Conservation (phyloP, 2,329 filamentous ascomycete species). For the Grosmannia clavigera region DNA sequence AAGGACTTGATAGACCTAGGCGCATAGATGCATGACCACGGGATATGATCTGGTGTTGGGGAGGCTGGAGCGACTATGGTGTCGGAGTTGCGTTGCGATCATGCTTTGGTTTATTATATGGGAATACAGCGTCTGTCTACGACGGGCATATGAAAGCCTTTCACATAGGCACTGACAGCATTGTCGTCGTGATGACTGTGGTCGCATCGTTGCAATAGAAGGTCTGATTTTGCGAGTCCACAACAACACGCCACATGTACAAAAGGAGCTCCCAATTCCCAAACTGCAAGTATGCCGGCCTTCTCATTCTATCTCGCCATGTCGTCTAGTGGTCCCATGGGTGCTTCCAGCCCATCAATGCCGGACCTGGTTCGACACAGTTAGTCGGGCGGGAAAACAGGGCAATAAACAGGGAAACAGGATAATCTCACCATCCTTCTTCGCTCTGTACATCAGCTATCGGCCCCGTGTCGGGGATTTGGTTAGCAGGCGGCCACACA, state of each 20-base stretch:
- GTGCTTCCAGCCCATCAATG: constrained; percentile 84
- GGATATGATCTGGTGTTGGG: too few species aligned
- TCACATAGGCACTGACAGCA: too few species aligned
- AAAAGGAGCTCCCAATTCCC: background rate
- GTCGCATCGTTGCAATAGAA: background rate
- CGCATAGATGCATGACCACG: background rate
- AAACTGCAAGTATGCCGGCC: background rate
- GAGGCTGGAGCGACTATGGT: too few species aligned
- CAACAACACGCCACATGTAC: too few species aligned
- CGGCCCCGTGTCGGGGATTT: background rate
- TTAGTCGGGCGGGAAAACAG: constrained; percentile 4
- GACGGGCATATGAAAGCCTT: too few species aligned
- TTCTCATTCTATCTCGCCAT: background rate
- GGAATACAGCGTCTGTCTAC: too few species aligned
- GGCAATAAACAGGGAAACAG: background rate
- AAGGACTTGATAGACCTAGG: background rate
- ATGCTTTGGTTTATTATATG: too few species aligned
- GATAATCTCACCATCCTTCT: constrained; percentile 64
- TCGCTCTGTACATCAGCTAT: constrained; percentile 89
- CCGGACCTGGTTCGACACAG: constrained; percentile 41
- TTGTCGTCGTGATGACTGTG: too few species aligned
- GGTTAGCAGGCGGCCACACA: constrained; percentile 3
- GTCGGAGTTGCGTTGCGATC: too few species aligned
- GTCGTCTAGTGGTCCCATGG: constrained; percentile 77
- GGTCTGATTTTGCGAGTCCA: background rate